A percentile compares a stretch with the other conserved stretches of the same genome.
phyloP scores from a whole-genome alignment of 805 yeast species.

The Teunomyces kruisii region DNA sequence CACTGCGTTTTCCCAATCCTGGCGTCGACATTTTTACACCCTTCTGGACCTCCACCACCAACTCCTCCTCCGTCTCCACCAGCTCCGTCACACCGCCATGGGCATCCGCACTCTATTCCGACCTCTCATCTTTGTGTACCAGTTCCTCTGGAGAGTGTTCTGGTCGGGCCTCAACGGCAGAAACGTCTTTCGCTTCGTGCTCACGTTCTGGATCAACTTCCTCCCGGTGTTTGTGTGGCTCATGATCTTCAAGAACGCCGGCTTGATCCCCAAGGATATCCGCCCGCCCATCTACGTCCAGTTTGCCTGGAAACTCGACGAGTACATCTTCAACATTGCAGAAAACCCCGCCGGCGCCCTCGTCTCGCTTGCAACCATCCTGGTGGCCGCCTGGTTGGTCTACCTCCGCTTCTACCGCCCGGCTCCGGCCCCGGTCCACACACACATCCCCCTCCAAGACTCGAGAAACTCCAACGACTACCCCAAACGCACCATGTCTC shows the following conservation, averaged over 20 bases:
- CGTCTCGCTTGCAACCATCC: not conserved
- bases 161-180: slow-evolving; percentile 38
- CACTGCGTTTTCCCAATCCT: too few relatives aligned
- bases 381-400: slow-evolving; percentile 9
- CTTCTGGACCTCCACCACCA: too few relatives aligned
- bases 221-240: slow-evolving; percentile 57
- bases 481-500: not conserved
- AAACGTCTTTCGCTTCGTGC: slow-evolving; percentile 34
- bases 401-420: slow-evolving; percentile 13
- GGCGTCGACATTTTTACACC: too few relatives aligned
- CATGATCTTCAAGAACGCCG: slow-evolving; percentile 57
- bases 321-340: slow-evolving; percentile 30
- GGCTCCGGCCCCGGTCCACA: not conserved
- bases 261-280: slow-evolving; percentile 49
- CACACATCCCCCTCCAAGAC: not conserved
- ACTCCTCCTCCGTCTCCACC: too few relatives aligned
- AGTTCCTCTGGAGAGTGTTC: slow-evolving; percentile 14
- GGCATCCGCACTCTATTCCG: not conserved
- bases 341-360: slow-evolving; percentile 5
- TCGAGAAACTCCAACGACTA: not conserved
- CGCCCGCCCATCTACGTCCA: slow-evolving; percentile 56
- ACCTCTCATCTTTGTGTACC: slow-evolving; percentile 9
- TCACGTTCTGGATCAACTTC: slow-evolving; percentile 51
- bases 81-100: too few relatives aligned
- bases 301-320: slow-evolving; percentile 44